Evolutionary conservation across 345 rosid genomes (phyloP), one percentile per base, ranked within the genome.

Genomic region (Durio zibethinus): DNA sequence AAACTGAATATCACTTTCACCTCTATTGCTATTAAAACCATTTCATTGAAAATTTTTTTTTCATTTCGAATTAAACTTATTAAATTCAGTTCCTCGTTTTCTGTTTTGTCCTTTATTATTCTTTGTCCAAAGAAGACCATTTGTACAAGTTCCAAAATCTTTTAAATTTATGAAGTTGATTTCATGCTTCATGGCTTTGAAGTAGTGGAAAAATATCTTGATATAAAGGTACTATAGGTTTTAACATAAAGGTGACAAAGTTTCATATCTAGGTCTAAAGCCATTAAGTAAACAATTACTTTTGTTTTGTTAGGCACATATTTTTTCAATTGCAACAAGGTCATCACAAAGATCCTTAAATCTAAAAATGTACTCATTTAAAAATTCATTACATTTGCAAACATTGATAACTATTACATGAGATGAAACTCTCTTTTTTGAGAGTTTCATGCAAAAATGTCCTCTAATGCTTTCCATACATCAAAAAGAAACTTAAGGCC

Each of bases 381-480:
- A 6, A 1, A 6, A 38, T 29, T 38, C 47, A n/a, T 38, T 65
- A 65, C 48, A 48, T 65, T 65, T 65, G 47, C 45, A 27, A 8
- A 65, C 45, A 33, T 38, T 1, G 27, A 31, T 15, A 65, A 20
- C 20, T 33, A 27, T 9, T 65, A 1, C 11, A n/a, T 65, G 23
- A 65, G 48, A 25, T 65, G 71, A n/a, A 65, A 65, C 15, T 65
- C 71, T 18, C 27, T 61, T 29, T 61, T 38, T 29, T 61, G 66
- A 0, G 38, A 61, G 66, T 33, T 61, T 12, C 12, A 38, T 0
- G 48, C 27, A 38, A 65, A 65, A 0, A 29, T 3, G 0, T 35
- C 48, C 1, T 65, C 48, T 1, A 65, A 2, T 1, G 48, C 12
- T 16, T 65, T 65, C 27, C 71, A 65, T 1, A 65, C 27, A 12